These are phyloP conservation scores for Verticillium klebahnii DNA, from an alignment of 2,329 filamentous ascomycete genomes.

Conservation along the genomic window DNA sequence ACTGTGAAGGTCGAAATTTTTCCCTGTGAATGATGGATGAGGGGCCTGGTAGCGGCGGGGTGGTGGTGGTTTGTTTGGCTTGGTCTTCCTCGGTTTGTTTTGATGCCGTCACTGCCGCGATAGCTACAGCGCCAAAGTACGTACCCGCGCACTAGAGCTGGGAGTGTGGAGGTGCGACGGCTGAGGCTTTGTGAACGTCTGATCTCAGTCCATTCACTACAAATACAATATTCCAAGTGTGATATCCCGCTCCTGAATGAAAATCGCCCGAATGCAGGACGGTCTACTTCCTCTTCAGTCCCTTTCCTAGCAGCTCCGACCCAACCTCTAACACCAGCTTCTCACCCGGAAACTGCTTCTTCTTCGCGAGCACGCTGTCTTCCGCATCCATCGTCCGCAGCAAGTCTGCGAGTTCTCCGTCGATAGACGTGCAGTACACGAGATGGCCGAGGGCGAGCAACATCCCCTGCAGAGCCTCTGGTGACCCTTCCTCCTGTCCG, in stretches of 20 bases:
- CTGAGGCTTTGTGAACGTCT: background rate
- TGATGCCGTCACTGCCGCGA: background rate
- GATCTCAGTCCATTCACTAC: background rate
- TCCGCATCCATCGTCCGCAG: slow-evolving; percentile 71
- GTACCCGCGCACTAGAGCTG: background rate
- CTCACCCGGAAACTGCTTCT: slow-evolving; percentile 51
- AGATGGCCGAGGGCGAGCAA: slow-evolving; percentile 72
- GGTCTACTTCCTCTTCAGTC: slow-evolving; percentile 29
- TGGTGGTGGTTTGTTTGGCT: background rate
- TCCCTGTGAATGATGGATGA: background rate
- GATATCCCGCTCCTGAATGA: background rate
- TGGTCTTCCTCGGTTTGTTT: background rate
- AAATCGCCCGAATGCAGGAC: background rate
- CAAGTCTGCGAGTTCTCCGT: slow-evolving; percentile 77
- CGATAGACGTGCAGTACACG: slow-evolving; percentile 62
- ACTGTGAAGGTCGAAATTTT: background rate
- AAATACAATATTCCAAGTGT: background rate
- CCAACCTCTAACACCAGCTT: slow-evolving; percentile 53
- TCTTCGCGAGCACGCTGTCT: slow-evolving; percentile 56
- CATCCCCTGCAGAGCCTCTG: slow-evolving; percentile 72
- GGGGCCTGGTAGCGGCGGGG: background rate
- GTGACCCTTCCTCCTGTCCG: slow-evolving; percentile 51
- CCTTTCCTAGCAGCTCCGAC: slow-evolving; percentile 44
- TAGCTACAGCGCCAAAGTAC: background rate
- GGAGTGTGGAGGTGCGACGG: background rate